Base-by-base conservation (phyloP, 1,284 basidiomycete genomes). In the Hortiboletus rubellus region DNA sequence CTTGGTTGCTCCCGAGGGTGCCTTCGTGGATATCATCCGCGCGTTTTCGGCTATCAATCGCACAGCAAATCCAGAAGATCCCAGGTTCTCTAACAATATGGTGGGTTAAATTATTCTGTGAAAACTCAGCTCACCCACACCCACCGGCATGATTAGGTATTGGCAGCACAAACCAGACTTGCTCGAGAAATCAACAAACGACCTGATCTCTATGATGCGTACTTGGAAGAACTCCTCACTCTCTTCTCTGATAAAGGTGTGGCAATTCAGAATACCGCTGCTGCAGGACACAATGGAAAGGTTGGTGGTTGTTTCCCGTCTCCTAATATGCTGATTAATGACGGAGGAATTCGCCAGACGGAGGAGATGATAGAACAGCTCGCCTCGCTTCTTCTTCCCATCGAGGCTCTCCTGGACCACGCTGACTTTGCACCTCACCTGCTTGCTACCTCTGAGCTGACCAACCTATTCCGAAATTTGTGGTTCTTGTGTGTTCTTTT, bases 401-500 rank as follows among this genome's bases (percentile, higher is more conserved):
- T 99, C 57, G 94, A 96, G 64, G 89, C 92, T 1, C 80, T 98
- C 11, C 80, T 99, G n/a, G 77, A 82, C 38, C 92, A 96, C 68
- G 65, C 76, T 22, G 85, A 90, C 61, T 90, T 92, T 69, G 81
- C 84, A 54, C 87, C 91, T 1, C 82, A 88, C 41, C 60, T 77
- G 14, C 72, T 82, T 38, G 72, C 88, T 18, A 80, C 86, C 3
- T 69, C 83, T 2, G 87, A 87, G 46, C 72, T 92, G n/a, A 87
- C 92, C 5, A 80, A 86, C 5, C 79, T 94, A 18, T 99, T 98
- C 82, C 85, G 96, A 47, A 95, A 94, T 71, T 82, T 96, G 76
- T 99, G 96, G 96, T 94, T 97, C 74, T 76, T 98, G 14, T 94
- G 92, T 66, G 84, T 91, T 18, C 80, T 98, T 15, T 94, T 95